Percentiles rank a stretch among this genome's conserved stretches.
Evolutionary conservation across 2,329 filamentous ascomycete species (phyloP).

Genomic region (Cordyceps militaris): DNA sequence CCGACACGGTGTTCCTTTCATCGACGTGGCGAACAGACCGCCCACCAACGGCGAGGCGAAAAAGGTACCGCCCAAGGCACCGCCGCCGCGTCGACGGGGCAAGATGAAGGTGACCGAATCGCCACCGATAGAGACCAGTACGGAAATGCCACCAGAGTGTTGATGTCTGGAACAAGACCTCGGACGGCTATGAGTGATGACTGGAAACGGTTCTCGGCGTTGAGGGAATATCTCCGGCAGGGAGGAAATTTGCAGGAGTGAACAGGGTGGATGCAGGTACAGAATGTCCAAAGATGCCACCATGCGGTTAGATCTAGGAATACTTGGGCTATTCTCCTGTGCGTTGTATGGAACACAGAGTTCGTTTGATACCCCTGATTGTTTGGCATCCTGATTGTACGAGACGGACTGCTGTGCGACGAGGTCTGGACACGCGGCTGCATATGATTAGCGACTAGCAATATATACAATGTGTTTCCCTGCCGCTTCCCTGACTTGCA

Average conservation of each 20-base stretch:
- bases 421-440: background rate
- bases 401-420: background rate
- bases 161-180: background rate
- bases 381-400: background rate
- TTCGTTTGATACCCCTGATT: conserved; percentile 5
- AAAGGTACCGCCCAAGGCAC: conserved; percentile 38
- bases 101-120: conserved; percentile 31
- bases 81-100: conserved; percentile 39
- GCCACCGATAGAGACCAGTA: conserved; percentile 23
- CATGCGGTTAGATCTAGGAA: too few relatives aligned
- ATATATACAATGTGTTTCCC: too few relatives aligned
- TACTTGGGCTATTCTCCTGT: background rate
- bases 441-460: background rate
- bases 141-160: conserved; percentile 18
- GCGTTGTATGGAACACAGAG: background rate
- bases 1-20: conserved; percentile 43
- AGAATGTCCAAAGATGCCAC: background rate
- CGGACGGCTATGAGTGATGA: background rate
- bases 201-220: background rate
- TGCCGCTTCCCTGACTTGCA: too few relatives aligned
- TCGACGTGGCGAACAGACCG: conserved; percentile 25
- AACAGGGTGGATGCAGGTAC: background rate
- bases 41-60: conserved; percentile 27
- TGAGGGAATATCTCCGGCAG: background rate
- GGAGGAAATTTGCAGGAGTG: background rate